Base-by-base conservation (phyloP, 768 basidiomycete genomes). In the Termitomyces sp. region DNA sequence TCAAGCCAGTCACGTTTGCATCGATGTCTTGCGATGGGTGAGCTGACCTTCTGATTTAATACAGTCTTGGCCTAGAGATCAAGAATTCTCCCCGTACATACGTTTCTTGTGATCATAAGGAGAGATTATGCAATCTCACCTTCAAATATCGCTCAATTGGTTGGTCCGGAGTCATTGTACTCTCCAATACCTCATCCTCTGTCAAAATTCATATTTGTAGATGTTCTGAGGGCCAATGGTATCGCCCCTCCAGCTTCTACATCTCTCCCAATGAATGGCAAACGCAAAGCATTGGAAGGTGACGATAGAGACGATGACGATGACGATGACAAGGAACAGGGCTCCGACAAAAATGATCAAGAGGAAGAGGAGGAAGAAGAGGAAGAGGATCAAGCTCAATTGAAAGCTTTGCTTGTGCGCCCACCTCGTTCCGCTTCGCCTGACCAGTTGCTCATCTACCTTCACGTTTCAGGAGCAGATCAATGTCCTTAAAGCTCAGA, bases 121-220 rank as follows among this genome's bases (percentile, higher is more conserved):
- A 53, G 35, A 37, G 0, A 3, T 26, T 50, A 43, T 33, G 21
- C 19, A 44, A 1, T 2, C 28, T 53, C 48, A 63, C 56, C 59
- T 59, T 57, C 49, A 45, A 60, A 55, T 53, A 58, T 51, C 53
- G 65, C 50, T 61, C 67, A 5, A 55, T 66, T 3, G 64, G 66
- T 63, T 28, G 45, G 62, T 55, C 37, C 37, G n/a, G 30, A 40
- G 17, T 51, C 50, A n/a, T 51, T 11, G n/a, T n/a, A 51, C 26
- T 15, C 10, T 30, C 17, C 41, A 15, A 41, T 43, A 14, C 33
- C 9, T 19, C 11, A 33, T 19, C 14, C 14, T 21, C 10, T 19
- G 19, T 44, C 23, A 33, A 53, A 45, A 21, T n/a, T 40, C 8
- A 14, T 2, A 43, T 53, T 14, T 23, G 17, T 40, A 62, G 61